Evolutionary conservation across 1,284 basidiomycete genomes (phyloP), one percentile per base, ranked within the genome.

Genomic region (Grifola frondosa): DNA sequence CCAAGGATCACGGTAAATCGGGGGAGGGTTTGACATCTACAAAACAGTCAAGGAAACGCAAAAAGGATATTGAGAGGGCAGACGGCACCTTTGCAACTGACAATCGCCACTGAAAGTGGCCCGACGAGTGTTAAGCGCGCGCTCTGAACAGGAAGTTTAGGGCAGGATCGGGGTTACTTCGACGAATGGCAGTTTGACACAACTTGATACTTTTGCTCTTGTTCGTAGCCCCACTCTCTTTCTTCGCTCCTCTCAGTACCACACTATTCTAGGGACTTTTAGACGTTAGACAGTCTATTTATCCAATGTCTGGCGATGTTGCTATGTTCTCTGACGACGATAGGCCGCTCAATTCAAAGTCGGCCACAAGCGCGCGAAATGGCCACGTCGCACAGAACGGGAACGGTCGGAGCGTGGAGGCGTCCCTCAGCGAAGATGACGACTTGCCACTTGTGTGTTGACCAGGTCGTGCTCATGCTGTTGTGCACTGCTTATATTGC

Each of bases 1-100:
- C 94, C 93, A 97, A 40, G 93, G 91, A 65, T 97, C 93, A 66
- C 91, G 83, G 65, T 85, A 95, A 42, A 92, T 69, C 31, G 85
- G 86, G 36, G 73, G 73, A 19, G 52, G 55, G 30, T 76, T 75
- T 30, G 77, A 57, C 81, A 84, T 85, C 53, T 64, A 42, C 33
- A 29, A 5, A 37, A 23, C 9, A 32, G 9, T 8, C 13, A 10
- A 36, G 48, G 36, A 54, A 47, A 35, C 40, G 36, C n/a, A n/a
- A 38, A 21, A 20, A 37, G 40, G 35, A 26, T 30, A 21, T 22
- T 30, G n/a, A 38, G 32, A 25, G 30, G 33, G 16, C n/a, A n/a
- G n/a, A n/a, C n/a, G n/a, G n/a, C n/a, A n/a, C n/a, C n/a, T n/a
- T n/a, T n/a, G n/a, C n/a, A n/a, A n/a, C n/a, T n/a, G n/a, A n/a